Percentiles rank a stretch among this genome's conserved stretches.
phyloP scores from a whole-genome alignment of 2,329 filamentous ascomycete genomes.

The Diatrype stigma region DNA sequence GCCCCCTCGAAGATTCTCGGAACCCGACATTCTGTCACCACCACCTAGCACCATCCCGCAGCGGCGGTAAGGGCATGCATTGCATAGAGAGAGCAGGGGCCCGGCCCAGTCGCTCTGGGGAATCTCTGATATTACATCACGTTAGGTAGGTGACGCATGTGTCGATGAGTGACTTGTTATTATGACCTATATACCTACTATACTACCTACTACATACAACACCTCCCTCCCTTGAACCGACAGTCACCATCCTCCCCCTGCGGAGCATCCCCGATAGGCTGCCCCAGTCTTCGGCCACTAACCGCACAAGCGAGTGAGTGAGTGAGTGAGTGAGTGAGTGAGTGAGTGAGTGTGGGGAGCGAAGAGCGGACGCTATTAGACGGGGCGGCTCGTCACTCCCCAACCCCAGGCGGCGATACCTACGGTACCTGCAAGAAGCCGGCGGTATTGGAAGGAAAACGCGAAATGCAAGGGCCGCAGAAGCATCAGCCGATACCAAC shows the following conservation, averaged over 20 bases:
- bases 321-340: not conserved
- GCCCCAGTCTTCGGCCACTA: not conserved
- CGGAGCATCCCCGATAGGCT: not conserved
- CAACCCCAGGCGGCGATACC: not conserved
- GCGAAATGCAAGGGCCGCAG: not conserved
- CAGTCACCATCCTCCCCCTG: not conserved
- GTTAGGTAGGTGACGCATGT: not conserved
- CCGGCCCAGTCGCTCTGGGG: not conserved
- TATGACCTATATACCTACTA: too few species aligned
- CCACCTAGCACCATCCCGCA: not conserved
- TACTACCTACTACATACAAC: too few species aligned
- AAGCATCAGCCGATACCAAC: not conserved
- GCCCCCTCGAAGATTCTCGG: not conserved
- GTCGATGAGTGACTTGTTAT: not conserved
- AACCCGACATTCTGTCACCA: not conserved
- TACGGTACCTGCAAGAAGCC: not conserved
- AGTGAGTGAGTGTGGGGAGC: not conserved
- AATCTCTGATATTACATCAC: not conserved
- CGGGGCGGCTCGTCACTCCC: not conserved
- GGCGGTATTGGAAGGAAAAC: not conserved
- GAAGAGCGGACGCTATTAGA: not conserved
- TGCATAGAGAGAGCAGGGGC: not conserved
- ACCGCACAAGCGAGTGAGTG: not conserved
- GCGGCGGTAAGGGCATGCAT: not conserved
- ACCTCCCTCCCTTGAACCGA: not conserved